Percentiles rank a stretch among this genome's conserved stretches.
phyloP scores from a whole-genome alignment of 1,139 yeast species.

The Yamadazyma spencermartinsiae region DNA sequence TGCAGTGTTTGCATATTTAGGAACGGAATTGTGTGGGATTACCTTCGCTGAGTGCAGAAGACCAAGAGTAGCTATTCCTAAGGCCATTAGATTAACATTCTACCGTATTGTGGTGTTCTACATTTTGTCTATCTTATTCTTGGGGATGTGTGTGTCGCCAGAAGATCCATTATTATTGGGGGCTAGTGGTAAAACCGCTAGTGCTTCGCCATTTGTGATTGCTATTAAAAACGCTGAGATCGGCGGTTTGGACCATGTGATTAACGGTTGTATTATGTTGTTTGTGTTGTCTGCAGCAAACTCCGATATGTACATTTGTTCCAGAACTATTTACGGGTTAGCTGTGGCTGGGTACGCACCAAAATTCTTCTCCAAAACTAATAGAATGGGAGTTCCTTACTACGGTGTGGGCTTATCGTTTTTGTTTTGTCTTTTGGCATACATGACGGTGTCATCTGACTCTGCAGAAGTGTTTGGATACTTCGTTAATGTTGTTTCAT shows the following conservation, averaged over 20 bases:
- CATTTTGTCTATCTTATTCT: conserved; percentile 60
- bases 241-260: conserved; percentile 44
- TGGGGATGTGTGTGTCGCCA: conserved; percentile 77
- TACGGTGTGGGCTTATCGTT: conserved; percentile 38
- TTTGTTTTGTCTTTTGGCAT: conserved; percentile 58
- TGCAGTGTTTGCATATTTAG: conserved; percentile 75
- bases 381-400: conserved; percentile 40
- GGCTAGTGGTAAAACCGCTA: conserved; percentile 53
- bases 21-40: conserved; percentile 69
- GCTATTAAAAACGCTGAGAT: conserved; percentile 48
- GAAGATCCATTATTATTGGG: conserved; percentile 53
- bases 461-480: conserved; percentile 59
- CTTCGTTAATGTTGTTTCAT: conserved; percentile 72
- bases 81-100: conserved; percentile 73
- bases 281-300: conserved; percentile 50
- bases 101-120: conserved; percentile 76
- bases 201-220: conserved; percentile 75
- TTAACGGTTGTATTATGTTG: conserved; percentile 46
- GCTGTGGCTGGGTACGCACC: conserved; percentile 55
- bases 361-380: conserved; percentile 42
- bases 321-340: conserved; percentile 46
- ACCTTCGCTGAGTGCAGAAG: conserved; percentile 77
- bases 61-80: conserved; percentile 75
- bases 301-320: conserved; percentile 50
- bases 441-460: conserved; percentile 56